phyloP scores from a whole-genome alignment of 2,329 filamentous ascomycete genomes.

The Xylariaceae sp. region DNA sequence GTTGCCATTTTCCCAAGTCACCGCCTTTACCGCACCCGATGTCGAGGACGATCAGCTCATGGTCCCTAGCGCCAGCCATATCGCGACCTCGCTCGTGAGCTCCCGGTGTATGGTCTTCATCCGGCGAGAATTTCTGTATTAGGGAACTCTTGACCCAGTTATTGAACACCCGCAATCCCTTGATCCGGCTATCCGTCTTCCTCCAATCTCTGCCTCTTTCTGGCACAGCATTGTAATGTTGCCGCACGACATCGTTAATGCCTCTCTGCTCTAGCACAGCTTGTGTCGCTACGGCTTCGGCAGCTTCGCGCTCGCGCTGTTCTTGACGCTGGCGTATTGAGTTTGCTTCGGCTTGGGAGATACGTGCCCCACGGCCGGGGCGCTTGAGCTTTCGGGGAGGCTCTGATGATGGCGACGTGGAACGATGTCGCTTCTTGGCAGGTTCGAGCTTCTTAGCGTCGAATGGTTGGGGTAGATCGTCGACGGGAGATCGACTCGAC shows the following conservation, averaged over 20 bases:
- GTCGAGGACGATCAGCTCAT: constrained; percentile 80
- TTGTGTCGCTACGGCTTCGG: constrained; percentile 41
- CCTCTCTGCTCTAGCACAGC: constrained; percentile 54
- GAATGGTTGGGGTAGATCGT: constrained; percentile 62
- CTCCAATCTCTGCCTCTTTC: constrained; percentile 94
- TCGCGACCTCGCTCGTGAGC: constrained; percentile 55
- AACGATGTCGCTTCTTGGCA: constrained; percentile 60
- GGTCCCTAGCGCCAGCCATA: constrained; percentile 46
- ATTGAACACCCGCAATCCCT: constrained; percentile 91
- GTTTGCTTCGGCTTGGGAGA: constrained; percentile 68
- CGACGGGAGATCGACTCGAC: constrained; percentile 34
- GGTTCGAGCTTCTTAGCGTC: constrained; percentile 61
- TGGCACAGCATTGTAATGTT: constrained; percentile 95
- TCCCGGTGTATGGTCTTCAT: constrained; percentile 70
- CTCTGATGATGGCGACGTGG: constrained; percentile 48
- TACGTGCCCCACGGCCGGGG: constrained; percentile 66
- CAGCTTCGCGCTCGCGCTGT: constrained; percentile 54
- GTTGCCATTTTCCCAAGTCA: constrained; percentile 94
- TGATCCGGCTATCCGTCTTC: constrained; percentile 91
- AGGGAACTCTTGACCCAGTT: constrained; percentile 99
- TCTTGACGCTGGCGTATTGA: constrained; percentile 66
- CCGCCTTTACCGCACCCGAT: constrained; percentile 97
- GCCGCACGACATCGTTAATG: constrained; percentile 82
- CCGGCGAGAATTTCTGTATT: constrained; percentile 93
- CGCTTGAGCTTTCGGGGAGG: constrained; percentile 68